Evolutionary conservation across 192 early-diverging fungal genomes (phyloP).

Genomic region (Powellomyces hirtus): DNA sequence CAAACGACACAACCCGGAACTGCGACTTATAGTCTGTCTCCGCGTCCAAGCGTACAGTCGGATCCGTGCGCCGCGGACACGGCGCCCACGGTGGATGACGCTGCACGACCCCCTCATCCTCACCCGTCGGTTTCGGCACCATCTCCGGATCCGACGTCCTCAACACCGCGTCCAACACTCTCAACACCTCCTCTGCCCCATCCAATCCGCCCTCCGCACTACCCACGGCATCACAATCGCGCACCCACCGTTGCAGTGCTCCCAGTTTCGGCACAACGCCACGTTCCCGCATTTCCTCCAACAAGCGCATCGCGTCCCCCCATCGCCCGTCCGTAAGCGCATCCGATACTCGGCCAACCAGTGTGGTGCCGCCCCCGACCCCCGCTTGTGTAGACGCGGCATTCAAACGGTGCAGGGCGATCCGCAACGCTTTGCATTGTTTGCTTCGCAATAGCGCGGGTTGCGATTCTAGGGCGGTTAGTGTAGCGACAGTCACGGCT

Average conservation of each 20-base stretch:
- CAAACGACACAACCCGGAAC: conserved; percentile 53
- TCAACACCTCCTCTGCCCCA: conserved; percentile 41
- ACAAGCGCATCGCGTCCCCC: conserved; percentile 49
- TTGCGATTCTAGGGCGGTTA: conserved; percentile 41
- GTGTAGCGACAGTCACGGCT: conserved; percentile 47
- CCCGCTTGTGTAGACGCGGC: conserved; percentile 33
- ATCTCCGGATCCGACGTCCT: conserved; percentile 58
- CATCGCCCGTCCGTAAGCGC: conserved; percentile 53
- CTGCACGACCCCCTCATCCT: conserved; percentile 1
- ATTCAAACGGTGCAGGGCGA: conserved; percentile 49
- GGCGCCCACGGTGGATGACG: conserved; percentile 23
- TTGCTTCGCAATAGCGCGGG: conserved; percentile 49
- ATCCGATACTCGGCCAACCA: conserved; percentile 50
- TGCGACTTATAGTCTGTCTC: conserved; percentile 2
- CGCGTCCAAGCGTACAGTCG: neutral
- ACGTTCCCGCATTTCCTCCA: conserved; percentile 54
- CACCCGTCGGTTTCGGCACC: conserved; percentile 21
- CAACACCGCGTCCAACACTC: conserved; percentile 63
- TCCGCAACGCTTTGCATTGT: conserved; percentile 51
- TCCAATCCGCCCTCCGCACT: conserved; percentile 35
- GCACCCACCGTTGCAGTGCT: conserved; percentile 64
- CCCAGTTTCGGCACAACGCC: conserved; percentile 55
- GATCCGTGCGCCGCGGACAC: neutral
- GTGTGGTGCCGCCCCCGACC: conserved; percentile 18
- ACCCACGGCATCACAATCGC: conserved; percentile 70